phyloP scores from a whole-genome alignment of 805 yeast species.

The Zygosaccharomyces lentus region DNA sequence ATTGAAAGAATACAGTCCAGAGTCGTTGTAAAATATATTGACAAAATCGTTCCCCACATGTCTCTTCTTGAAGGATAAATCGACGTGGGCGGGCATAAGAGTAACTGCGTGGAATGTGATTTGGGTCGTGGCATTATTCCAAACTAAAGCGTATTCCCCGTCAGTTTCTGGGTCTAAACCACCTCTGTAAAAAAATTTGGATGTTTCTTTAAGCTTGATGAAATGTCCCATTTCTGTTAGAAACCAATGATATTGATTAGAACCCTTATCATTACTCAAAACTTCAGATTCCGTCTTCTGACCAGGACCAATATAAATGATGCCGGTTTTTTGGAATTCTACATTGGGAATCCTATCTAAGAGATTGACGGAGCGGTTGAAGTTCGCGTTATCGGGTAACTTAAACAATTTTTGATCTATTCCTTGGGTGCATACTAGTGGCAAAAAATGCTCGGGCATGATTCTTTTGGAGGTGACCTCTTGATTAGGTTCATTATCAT shows the following conservation, averaged over 20 bases:
- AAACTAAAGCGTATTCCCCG: conserved; percentile 69
- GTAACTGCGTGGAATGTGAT: conserved; percentile 76
- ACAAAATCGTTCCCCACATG: conserved; percentile 87
- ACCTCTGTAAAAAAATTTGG: conserved; percentile 54
- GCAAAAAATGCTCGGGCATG: conserved; percentile 9
- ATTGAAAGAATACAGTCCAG: conserved; percentile 49
- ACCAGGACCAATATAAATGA: conserved; percentile 66
- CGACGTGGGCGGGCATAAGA: conserved; percentile 58
- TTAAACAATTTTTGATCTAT: conserved; percentile 8
- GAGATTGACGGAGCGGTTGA: conserved; percentile 51
- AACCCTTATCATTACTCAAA: conserved; percentile 60
- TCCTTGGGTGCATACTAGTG: conserved; percentile 4
- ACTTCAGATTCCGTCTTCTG: conserved; percentile 64
- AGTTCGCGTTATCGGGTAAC: conserved; percentile 33
- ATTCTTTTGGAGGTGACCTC: not conserved
- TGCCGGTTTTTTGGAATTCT: conserved; percentile 73
- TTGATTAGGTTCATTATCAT: not conserved
- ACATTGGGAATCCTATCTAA: conserved; percentile 76
- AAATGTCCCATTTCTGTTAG: conserved; percentile 55
- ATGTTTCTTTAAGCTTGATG: conserved; percentile 52
- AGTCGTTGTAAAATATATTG: conserved; percentile 76
- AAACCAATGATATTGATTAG: conserved; percentile 56
- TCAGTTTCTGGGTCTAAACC: conserved; percentile 72
- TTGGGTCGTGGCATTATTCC: conserved; percentile 69
- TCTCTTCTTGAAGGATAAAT: conserved; percentile 59